phyloP scores from a whole-genome alignment of 2,329 filamentous ascomycete genomes.

The Calonectria pteridis region DNA sequence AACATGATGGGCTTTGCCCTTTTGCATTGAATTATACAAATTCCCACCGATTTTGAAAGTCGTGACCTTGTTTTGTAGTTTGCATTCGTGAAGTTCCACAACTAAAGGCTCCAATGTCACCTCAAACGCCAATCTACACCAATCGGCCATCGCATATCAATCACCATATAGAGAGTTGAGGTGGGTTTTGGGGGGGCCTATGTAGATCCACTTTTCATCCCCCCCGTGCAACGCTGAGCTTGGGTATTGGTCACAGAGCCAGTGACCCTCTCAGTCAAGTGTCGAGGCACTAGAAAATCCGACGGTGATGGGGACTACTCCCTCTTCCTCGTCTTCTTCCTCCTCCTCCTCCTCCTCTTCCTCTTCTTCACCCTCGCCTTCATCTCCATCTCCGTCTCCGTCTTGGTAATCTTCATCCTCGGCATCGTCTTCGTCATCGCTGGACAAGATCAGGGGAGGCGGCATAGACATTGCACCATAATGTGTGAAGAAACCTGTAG shows the following conservation, averaged over 20 bases:
- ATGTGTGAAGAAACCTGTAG: conserved; percentile 41
- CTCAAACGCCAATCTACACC: not conserved
- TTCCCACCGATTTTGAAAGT: not conserved
- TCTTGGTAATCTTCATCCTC: conserved; percentile 41
- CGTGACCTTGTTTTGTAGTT: not conserved
- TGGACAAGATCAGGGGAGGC: not conserved
- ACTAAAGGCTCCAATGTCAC: not conserved
- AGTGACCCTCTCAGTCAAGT: not conserved
- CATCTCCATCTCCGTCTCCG: conserved; percentile 14
- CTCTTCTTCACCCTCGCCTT: conserved; percentile 29
- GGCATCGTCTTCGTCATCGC: conserved; percentile 34
- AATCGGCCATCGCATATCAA: not conserved
- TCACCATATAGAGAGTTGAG: not conserved
- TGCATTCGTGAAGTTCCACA: not conserved
- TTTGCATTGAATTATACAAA: conserved; percentile 1
- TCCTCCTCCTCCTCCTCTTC: not conserved
- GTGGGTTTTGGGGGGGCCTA: not conserved
- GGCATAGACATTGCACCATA: conserved; percentile 19
- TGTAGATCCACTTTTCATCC: not conserved
- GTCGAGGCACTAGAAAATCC: not conserved
- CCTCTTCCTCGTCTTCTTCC: not conserved
- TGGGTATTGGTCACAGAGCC: not conserved
- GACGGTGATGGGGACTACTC: not conserved
- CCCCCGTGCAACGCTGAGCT: too few species aligned
- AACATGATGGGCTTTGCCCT: conserved; percentile 15